These are phyloP conservation scores for Solanum chmielewskii DNA, from an alignment of 257 asterid species.

Conservation along the genomic window DNA sequence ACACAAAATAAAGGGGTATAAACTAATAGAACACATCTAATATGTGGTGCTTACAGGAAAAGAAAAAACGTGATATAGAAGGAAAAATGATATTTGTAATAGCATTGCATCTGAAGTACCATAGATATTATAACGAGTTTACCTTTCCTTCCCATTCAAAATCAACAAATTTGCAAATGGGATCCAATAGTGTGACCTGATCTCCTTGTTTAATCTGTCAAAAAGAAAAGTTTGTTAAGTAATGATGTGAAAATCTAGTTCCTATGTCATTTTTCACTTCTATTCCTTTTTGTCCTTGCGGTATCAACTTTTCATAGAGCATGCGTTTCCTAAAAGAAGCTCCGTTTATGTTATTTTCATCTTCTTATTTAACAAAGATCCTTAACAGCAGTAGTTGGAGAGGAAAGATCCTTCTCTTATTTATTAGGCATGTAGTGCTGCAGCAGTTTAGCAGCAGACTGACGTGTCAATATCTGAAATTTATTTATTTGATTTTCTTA, in stretches of 20 bases:
- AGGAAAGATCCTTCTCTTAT: background rate
- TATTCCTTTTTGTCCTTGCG: background rate
- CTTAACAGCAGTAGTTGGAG: no score
- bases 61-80: background rate
- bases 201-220: no score
- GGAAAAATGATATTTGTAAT: background rate
- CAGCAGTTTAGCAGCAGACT: background rate
- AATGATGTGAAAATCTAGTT: background rate
- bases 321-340: background rate
- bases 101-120: background rate
- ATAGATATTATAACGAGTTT: no score
- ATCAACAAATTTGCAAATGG: no score
- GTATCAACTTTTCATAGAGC: background rate
- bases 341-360: background rate
- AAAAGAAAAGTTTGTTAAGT: no score
- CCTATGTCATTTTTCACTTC: background rate
- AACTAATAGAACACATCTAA: background rate
- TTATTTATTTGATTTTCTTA: no score
- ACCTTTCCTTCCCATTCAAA: no score
- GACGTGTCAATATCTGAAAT: no score
- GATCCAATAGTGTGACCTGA: no score
- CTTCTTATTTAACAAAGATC: background rate
- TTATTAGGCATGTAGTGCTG: background rate
- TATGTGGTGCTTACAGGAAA: background rate
- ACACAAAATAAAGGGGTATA: background rate